Percentiles rank a stretch among this genome's conserved stretches.
Conservation (phyloP, 73 alveolate genomes). For the Durusdinium trenchii region DNA sequence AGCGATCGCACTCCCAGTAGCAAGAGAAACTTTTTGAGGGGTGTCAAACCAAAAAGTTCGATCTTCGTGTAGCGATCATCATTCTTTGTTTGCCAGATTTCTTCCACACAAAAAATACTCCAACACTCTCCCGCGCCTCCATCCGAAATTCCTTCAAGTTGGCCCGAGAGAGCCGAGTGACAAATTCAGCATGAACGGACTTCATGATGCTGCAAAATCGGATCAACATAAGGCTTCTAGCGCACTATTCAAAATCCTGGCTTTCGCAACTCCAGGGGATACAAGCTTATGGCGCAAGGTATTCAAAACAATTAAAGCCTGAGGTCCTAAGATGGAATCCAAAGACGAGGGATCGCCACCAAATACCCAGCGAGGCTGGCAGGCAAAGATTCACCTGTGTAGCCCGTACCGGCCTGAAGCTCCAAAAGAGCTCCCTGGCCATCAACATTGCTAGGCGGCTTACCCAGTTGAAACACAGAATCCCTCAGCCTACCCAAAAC, state of each 20-base stretch:
- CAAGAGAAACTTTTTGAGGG: conserved; percentile 6
- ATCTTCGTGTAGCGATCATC: conserved; percentile 28
- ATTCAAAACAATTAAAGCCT: conserved; percentile 4
- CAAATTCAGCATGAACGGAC: neutral
- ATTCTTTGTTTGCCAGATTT: conserved; percentile 54
- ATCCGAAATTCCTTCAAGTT: conserved; percentile 10
- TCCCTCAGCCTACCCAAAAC: neutral
- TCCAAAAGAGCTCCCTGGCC: conserved; percentile 60
- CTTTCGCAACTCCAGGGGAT: neutral
- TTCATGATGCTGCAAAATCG: neutral
- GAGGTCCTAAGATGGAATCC: conserved; percentile 55
- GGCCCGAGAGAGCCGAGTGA: neutral
- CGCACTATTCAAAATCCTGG: neutral
- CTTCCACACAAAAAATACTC: conserved; percentile 65
- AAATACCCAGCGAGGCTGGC: conserved; percentile 59
- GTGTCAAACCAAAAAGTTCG: conserved; percentile 33
- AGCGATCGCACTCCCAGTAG: conserved; percentile 48
- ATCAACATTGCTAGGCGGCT: neutral
- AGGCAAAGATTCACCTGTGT: conserved; percentile 6
- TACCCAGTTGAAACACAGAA: neutral
- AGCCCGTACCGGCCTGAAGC: conserved; percentile 39
- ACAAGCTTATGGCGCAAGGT: neutral
- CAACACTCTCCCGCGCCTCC: conserved; percentile 43
- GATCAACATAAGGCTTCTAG: conserved; percentile 29
- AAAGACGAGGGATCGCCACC: conserved; percentile 32